Base-by-base conservation (phyloP, 2,329 filamentous ascomycete genomes). In the Fusarium praegraminearum region DNA sequence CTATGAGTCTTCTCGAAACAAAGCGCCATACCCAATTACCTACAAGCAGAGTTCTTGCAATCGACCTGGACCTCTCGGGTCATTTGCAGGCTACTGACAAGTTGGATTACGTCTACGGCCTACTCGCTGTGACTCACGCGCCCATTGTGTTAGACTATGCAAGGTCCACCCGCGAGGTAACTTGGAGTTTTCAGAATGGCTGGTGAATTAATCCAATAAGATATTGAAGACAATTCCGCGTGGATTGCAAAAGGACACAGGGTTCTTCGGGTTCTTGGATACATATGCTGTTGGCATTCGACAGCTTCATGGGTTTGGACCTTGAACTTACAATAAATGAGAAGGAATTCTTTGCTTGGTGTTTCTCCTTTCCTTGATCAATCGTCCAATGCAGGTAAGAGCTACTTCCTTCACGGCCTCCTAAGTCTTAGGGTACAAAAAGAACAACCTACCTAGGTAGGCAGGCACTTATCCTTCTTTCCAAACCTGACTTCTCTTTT, bases 231-330 rank as follows among this genome's bases (percentile, higher is more conserved):
- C 6, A 13, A 35, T 15, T 12, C 15, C 22, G 5, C 9, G 13
- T 5, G 10, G 6, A 5, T 15, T 7, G 0, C 24, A 2, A 1
- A 1, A 16, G 2, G 1, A n/a, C 2, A 3, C 8, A 5, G 6
- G 18, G 10, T 30, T 46, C 11, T 30, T n/a, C 9, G 2, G 11
- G 1, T 30, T 47, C 7, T n/a, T 51, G 9, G 7, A 26, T 11
- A 2, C 1, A 7, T n/a, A 16, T 32, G 32, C 38, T 16, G 45
- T 57, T 18, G 53, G 58, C 10, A 2, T 45, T 10, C 3, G 26
- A 16, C 38, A 46, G 11, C 36, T 38, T 15, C 18, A 22, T 22
- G 20, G 20, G 20, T 22, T 22, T 22, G 20, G 20, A 22, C 20
- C 20, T 22, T 22, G 20, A 22, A 22, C 20, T 22, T 36, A 15